Evolutionary conservation across 2,329 filamentous ascomycete genomes (phyloP).

Genomic region (Cercospora zeina): DNA sequence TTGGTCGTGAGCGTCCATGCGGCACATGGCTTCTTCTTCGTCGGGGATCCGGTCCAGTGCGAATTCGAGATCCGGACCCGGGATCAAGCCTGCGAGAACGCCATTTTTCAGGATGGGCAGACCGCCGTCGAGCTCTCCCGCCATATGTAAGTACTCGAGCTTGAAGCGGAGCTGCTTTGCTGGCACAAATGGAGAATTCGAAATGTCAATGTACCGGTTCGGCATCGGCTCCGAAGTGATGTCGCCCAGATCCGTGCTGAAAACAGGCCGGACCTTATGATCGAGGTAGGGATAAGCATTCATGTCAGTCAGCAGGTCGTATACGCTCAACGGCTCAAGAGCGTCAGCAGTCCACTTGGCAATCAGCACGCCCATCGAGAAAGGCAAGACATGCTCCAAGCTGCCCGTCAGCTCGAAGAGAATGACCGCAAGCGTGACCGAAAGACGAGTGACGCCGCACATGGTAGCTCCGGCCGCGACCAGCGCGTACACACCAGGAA

Average conservation of each 20-base stretch:
- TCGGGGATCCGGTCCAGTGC: slow-evolving; percentile 76
- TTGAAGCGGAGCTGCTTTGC: slow-evolving; percentile 76
- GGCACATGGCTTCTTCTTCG: slow-evolving; percentile 73
- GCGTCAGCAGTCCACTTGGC: slow-evolving; percentile 99
- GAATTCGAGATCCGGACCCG: slow-evolving; percentile 89
- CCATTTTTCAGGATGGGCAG: slow-evolving; percentile 80
- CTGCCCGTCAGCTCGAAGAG: slow-evolving; percentile 94
- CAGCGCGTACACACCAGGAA: slow-evolving; percentile 93
- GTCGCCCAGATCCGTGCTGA: slow-evolving; percentile 83
- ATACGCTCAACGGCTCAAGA: slow-evolving; percentile 90
- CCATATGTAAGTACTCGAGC: slow-evolving; percentile 75
- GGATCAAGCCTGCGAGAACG: slow-evolving; percentile 84
- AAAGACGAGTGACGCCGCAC: slow-evolving; percentile 93
- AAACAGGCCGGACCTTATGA: slow-evolving; percentile 89
- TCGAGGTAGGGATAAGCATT: slow-evolving; percentile 98
- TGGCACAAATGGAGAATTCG: slow-evolving; percentile 73
- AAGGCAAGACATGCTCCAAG: slow-evolving; percentile 90
- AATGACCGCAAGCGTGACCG: slow-evolving; percentile 91
- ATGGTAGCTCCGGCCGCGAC: slow-evolving; percentile 95
- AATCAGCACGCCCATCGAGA: slow-evolving; percentile 86
- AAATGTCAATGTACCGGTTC: slow-evolving; percentile 85
- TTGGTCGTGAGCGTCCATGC: slow-evolving; percentile 71
- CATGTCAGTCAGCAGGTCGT: slow-evolving; percentile 93
- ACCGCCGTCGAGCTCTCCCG: slow-evolving; percentile 88
- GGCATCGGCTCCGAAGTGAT: slow-evolving; percentile 75